Evolutionary conservation across 2,329 filamentous ascomycete genomes (phyloP).

Genomic region (Coleophoma eucalyptorum): DNA sequence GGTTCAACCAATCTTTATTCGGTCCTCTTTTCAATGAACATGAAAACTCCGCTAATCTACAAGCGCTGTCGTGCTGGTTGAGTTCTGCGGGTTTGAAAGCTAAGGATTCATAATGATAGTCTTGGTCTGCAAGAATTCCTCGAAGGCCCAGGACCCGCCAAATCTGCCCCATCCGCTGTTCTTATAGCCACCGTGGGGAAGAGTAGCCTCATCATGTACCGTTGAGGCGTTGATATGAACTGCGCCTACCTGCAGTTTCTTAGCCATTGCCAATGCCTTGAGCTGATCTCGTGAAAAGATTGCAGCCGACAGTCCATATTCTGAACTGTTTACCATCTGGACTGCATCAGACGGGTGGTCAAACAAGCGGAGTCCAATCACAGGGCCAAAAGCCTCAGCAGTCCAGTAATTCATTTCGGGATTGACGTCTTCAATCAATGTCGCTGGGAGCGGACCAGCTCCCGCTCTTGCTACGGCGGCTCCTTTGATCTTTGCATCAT

Average conservation of each 20-base stretch:
- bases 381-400: constrained; percentile 16
- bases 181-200: constrained; percentile 19
- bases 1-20: too few species aligned
- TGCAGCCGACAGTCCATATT: constrained; percentile 17
- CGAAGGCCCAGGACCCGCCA: constrained; percentile 34
- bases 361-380: constrained; percentile 10
- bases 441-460: constrained; percentile 1
- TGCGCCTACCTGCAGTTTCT: constrained; percentile 11
- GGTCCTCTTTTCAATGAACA: too few species aligned
- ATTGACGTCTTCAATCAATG: constrained; percentile 11
- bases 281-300: constrained; percentile 10
- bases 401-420: constrained; percentile 12
- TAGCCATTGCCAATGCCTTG: constrained; percentile 4
- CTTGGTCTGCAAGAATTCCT: constrained; percentile 61
- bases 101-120: constrained; percentile 9
- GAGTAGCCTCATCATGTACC: constrained; percentile 16
- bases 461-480: constrained; percentile 20
- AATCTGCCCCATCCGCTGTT: constrained; percentile 21
- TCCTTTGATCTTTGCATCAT: constrained; percentile 7
- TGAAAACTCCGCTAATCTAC: too few species aligned
- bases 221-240: constrained; percentile 18
- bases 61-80: too few species aligned
- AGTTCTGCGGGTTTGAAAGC: too few species aligned
- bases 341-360: constrained; percentile 11
- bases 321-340: constrained; percentile 8